These are phyloP conservation scores for Teratosphaeria viscida DNA, from an alignment of 2,329 filamentous ascomycete genomes.

Conservation along the genomic window DNA sequence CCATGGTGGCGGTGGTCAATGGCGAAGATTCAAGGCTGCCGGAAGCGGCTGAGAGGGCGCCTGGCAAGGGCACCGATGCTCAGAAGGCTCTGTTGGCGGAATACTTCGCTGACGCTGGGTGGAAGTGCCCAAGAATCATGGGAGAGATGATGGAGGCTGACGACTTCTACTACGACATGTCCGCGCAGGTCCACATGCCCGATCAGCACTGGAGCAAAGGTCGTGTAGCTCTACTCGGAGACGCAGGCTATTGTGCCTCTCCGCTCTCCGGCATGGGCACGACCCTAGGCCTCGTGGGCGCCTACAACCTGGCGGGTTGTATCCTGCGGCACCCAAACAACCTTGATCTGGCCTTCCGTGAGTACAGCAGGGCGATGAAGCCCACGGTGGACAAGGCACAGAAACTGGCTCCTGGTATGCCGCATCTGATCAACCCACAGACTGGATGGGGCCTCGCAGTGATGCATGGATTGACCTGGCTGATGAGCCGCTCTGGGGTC, in stretches of 20 bases:
- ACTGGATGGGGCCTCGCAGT: conserved; percentile 5
- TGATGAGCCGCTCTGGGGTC: not conserved
- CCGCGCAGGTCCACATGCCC: conserved; percentile 22
- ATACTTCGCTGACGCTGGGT: conserved; percentile 18
- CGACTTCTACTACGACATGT: conserved; percentile 24
- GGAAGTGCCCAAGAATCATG: conserved; percentile 18
- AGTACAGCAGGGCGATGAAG: conserved; percentile 14
- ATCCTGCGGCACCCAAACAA: conserved; percentile 12
- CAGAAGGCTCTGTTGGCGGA: conserved; percentile 21
- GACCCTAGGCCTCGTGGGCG: conserved; percentile 24
- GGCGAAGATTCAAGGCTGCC: conserved; percentile 11
- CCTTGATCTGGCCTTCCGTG: conserved; percentile 6
- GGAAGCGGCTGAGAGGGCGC: conserved; percentile 6
- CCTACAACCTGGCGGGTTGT: conserved; percentile 24
- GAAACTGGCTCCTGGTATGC: conserved; percentile 6
- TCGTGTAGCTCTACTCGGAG: conserved; percentile 21
- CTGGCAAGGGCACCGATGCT: conserved; percentile 8
- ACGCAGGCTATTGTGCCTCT: conserved; percentile 22
- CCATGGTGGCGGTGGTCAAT: conserved; percentile 17
- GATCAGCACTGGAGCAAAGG: conserved; percentile 18
- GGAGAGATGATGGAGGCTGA: conserved; percentile 18
- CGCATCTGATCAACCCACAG: conserved; percentile 4
- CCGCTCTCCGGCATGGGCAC: conserved; percentile 28
- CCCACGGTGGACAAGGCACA: conserved; percentile 13
- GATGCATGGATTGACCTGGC: not conserved